Evolutionary conservation across 2,329 filamentous ascomycete species (phyloP).

Genomic region (Botrytis tulipae): DNA sequence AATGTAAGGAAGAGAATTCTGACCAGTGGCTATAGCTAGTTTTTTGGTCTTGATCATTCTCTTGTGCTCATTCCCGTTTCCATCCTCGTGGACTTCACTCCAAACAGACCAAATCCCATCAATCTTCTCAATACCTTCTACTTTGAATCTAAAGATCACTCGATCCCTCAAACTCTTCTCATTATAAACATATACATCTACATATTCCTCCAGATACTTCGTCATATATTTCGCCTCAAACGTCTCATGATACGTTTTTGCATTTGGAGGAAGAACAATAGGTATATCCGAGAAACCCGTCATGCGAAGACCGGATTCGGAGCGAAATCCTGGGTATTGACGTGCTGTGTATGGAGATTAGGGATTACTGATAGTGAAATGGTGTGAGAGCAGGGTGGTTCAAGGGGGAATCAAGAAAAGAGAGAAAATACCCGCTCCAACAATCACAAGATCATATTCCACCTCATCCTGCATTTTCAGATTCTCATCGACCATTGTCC

Average conservation of each 20-base stretch:
- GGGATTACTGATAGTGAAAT: background rate
- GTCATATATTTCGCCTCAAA: constrained; percentile 35
- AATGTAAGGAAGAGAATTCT: constrained; percentile 36
- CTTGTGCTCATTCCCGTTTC: background rate
- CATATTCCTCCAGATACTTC: constrained; percentile 35
- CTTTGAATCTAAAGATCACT: constrained; percentile 30
- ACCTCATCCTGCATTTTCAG: background rate
- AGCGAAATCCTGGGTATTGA: constrained; percentile 36
- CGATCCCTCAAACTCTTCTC: constrained; percentile 31
- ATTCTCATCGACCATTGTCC: background rate
- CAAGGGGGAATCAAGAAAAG: background rate
- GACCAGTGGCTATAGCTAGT: constrained; percentile 39
- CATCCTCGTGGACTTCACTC: background rate
- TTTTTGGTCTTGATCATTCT: constrained; percentile 28
- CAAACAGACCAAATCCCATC: constrained; percentile 27
- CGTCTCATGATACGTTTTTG: constrained; percentile 32
- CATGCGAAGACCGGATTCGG: constrained; percentile 36
- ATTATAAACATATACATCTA: constrained; percentile 24
- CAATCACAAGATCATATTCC: background rate
- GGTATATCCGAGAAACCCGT: constrained; percentile 38
- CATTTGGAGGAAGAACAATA: constrained; percentile 33
- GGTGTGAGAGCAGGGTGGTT: too few species aligned
- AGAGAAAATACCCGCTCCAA: background rate
- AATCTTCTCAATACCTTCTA: constrained; percentile 29
- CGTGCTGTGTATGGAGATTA: constrained; percentile 25